Percentiles rank a stretch among this genome's conserved stretches.
phyloP scores from a whole-genome alignment of 148 eudicot genomes.

The Vaccinium myrtillus region DNA sequence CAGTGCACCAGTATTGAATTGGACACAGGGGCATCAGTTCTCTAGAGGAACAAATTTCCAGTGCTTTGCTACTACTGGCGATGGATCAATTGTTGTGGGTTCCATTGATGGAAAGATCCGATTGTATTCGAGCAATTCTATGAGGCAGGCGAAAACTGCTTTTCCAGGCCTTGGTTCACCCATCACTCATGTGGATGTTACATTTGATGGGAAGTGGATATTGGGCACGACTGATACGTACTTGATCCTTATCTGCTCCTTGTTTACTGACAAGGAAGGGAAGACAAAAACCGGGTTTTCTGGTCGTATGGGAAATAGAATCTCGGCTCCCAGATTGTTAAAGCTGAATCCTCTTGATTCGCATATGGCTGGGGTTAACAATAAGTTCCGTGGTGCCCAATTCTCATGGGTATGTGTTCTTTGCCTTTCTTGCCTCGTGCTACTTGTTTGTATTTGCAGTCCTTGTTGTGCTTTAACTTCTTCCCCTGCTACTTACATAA shows the following conservation, averaged over 20 bases:
- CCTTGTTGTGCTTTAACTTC: not conserved
- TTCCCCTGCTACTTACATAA: not conserved
- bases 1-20: slow-evolving; percentile 57
- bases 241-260: slow-evolving; percentile 62
- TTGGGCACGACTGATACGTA: slow-evolving; percentile 72
- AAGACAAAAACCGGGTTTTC: slow-evolving; percentile 64
- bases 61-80: slow-evolving; percentile 79
- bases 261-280: slow-evolving; percentile 74
- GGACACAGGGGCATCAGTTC: slow-evolving; percentile 81
- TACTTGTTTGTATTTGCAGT: not conserved
- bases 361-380: slow-evolving; percentile 44
- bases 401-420: slow-evolving; percentile 49
- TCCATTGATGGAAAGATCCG: slow-evolving; percentile 84
- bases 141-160: slow-evolving; percentile 84
- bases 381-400: slow-evolving; percentile 49
- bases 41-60: slow-evolving; percentile 77
- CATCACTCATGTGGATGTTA: slow-evolving; percentile 78
- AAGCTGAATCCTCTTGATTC: slow-evolving; percentile 54
- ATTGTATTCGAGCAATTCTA: slow-evolving; percentile 60
- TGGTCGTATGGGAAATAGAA: slow-evolving; percentile 74
- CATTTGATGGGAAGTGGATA: slow-evolving; percentile 82
- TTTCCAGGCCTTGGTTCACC: slow-evolving; percentile 80
- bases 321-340: slow-evolving; percentile 41
- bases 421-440: not conserved
- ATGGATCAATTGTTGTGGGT: slow-evolving; percentile 82